phyloP scores from a whole-genome alignment of 495 filamentous ascomycete species.

The Neurospora sp. region DNA sequence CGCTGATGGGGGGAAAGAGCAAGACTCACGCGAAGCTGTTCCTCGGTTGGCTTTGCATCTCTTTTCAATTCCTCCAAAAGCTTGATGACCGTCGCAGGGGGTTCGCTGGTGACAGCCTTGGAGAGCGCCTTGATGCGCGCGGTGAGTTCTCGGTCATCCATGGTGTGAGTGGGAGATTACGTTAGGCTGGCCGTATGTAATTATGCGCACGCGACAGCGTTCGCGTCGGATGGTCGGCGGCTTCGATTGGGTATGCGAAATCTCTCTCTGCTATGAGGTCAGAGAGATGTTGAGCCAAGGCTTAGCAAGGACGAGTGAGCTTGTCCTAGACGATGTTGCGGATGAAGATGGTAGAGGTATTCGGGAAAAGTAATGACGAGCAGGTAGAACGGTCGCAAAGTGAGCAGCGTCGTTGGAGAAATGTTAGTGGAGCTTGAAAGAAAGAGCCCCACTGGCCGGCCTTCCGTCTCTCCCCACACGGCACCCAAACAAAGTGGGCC shows the following conservation, averaged over 20 bases:
- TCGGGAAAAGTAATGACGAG: not conserved
- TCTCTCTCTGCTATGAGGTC: not conserved
- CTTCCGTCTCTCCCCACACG: not conserved
- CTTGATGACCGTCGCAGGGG: conserved; percentile 49
- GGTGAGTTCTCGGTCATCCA: conserved; percentile 78
- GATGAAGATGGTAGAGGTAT: not conserved
- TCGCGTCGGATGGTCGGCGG: not conserved
- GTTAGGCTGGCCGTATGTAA: not conserved
- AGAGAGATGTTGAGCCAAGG: not conserved
- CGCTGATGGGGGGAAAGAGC: not conserved
- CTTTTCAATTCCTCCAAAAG: conserved; percentile 70
- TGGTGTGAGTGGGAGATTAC: conserved; percentile 19
- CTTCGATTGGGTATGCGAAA: not conserved
- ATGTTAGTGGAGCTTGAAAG: not conserved
- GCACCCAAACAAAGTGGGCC: not conserved
- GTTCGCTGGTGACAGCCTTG: conserved; percentile 66
- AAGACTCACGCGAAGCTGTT: conserved; percentile 58
- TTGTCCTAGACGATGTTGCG: not conserved
- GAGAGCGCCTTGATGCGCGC: conserved; percentile 58
- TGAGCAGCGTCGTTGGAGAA: not conserved
- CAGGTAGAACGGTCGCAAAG: not conserved
- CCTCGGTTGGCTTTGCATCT: conserved; percentile 74
- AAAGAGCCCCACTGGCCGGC: not conserved
- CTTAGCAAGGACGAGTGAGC: not conserved
- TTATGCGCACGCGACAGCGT: not conserved